Conservation (phyloP, 1,139 yeast species). For the Zygoascus meyerae region DNA sequence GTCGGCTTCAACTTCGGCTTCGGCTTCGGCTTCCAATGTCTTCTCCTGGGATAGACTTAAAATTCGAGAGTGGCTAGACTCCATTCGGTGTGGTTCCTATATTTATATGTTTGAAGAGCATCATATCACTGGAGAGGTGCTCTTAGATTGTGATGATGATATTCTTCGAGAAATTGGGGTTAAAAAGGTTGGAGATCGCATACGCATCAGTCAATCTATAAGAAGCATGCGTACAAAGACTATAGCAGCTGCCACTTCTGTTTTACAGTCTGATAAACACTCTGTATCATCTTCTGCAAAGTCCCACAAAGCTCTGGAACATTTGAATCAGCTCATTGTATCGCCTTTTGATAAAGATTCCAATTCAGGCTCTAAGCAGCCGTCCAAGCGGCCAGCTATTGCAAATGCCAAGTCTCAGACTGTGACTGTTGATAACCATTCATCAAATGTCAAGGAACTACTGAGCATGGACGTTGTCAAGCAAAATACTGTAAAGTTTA, state of each 20-base stretch:
- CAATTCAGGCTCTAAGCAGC: not conserved
- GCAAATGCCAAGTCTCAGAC: slow-evolving; percentile 4
- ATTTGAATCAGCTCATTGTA: slow-evolving; percentile 20
- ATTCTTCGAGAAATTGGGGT: slow-evolving; percentile 72
- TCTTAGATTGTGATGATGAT: slow-evolving; percentile 60
- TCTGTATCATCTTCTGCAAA: not conserved
- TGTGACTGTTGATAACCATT: not conserved
- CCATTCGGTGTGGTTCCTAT: slow-evolving; percentile 32
- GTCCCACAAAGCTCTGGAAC: slow-evolving; percentile 16
- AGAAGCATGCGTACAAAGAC: slow-evolving; percentile 27
- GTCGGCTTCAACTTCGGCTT: not conserved
- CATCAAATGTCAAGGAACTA: slow-evolving; percentile 17
- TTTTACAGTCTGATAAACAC: not conserved
- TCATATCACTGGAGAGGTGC: slow-evolving; percentile 55
- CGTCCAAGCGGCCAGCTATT: not conserved
- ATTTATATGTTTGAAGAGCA: slow-evolving; percentile 34
- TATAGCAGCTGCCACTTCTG: not conserved
- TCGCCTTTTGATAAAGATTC: slow-evolving; percentile 21
- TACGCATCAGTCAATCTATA: slow-evolving; percentile 53
- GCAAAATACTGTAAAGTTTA: slow-evolving; percentile 55
- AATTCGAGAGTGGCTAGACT: slow-evolving; percentile 35
- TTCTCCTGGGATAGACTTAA: slow-evolving; percentile 1
- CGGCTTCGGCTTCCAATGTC: not conserved
- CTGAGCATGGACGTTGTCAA: slow-evolving; percentile 31
- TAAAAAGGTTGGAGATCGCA: slow-evolving; percentile 73